Evolutionary conservation across 1,284 basidiomycete genomes (phyloP).

Genomic region (Austroboletus rostrupii): DNA sequence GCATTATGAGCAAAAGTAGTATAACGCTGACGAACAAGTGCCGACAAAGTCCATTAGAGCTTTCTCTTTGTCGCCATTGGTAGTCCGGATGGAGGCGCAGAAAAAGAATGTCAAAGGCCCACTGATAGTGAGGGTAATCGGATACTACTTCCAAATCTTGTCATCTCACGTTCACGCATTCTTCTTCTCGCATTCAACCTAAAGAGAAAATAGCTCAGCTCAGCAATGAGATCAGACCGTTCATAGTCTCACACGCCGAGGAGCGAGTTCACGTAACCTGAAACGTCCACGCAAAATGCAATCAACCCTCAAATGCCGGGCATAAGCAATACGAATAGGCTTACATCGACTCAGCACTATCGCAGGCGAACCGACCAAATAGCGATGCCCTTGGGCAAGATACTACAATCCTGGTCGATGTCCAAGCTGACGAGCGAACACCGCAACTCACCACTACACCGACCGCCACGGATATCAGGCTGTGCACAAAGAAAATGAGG

Average conservation of each 20-base stretch:
- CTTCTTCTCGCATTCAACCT: conserved; percentile 9
- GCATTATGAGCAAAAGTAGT: no score
- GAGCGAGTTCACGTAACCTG: conserved; percentile 15
- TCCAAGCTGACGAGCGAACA: not conserved
- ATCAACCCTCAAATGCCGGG: not conserved
- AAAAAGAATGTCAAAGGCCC: no score
- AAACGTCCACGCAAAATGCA: not conserved
- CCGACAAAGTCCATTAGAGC: no score
- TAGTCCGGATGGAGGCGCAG: no score
- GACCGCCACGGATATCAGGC: conserved; percentile 7
- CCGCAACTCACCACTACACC: conserved; percentile 6
- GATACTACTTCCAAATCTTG: not conserved
- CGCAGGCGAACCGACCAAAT: conserved; percentile 10
- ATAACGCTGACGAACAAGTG: no score
- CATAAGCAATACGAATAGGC: not conserved
- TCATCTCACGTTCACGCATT: conserved; percentile 10
- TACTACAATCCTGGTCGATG: conserved; percentile 1
- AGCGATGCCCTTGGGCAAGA: conserved; percentile 2
- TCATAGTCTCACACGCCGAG: conserved; percentile 8
- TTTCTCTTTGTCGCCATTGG: no score
- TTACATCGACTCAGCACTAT: conserved; percentile 10
- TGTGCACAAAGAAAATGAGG: not conserved
- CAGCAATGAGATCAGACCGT: no score
- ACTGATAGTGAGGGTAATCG: conserved; percentile 5
- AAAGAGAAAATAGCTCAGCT: not conserved